Base-by-base conservation (phyloP, 2,329 filamentous ascomycete species). In the Aspergillus viridinutans region DNA sequence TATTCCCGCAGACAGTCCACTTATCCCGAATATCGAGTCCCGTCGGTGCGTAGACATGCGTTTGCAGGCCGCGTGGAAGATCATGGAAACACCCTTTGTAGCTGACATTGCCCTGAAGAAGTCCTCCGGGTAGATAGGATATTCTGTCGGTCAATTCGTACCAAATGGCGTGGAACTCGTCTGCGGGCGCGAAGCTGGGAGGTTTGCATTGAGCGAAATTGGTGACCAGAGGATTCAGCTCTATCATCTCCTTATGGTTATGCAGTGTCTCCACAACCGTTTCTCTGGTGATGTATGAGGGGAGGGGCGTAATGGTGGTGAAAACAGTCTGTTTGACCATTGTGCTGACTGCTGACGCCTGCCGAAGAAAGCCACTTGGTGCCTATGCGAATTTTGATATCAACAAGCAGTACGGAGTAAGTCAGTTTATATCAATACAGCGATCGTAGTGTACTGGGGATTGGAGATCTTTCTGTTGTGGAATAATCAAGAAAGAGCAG, bases 31-130 rank as follows among this genome's bases (percentile, higher is more conserved):
- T 89, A 60, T 94, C 86, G 53, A 95, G 81, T 10, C 90, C 90
- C 68, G 91, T 83, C 0, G 92, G 90, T 3, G 90, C 91, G 67
- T 91, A 93, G 66, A 87, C 86, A 70, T 95, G 91, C 14, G 90
- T 95, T 75, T 92, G 86, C 28, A 96, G 74, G 4, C 91, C 90
- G 55, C 83, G 78, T 3, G 85, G 78, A 21, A 90, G 78, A 67
- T 95, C 84, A 73, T 90, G 84, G 71, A 96, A 95, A 66, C 89
- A 90, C 54, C 85, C 89, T 45, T 88, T 90, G 78, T 95, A 96
- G 29, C 81, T 85, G 57, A 95, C 82, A 66, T 89, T 85, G 58
- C 88, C 84, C 17, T 82, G 82, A 47, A 83, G 79, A 3, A 87
- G 66, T 10, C 83, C 83, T 21, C 87, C 87, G 0, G 90, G 90